These are phyloP conservation scores for Penicillium angulare DNA, from an alignment of 495 filamentous ascomycete species.

Conservation along the genomic window DNA sequence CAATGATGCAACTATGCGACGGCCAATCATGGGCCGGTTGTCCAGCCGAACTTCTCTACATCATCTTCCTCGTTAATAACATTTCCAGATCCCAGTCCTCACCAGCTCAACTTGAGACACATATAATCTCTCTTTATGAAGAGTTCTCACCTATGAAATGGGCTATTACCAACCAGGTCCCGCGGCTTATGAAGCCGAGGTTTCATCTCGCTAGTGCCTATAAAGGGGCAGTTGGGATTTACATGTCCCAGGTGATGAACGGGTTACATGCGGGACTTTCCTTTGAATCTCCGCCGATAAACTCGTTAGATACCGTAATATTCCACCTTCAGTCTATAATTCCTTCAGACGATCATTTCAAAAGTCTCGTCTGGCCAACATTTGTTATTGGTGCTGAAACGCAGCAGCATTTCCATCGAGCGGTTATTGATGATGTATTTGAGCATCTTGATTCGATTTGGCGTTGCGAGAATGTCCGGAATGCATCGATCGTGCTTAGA, in stretches of 20 bases:
- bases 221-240: conserved; percentile 14
- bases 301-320: neutral
- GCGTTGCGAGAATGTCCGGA: neutral
- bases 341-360: conserved; percentile 8
- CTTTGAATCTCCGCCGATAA: neutral
- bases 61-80: conserved; percentile 7
- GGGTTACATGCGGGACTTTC: neutral
- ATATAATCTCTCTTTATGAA: neutral
- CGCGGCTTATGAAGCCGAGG: conserved; percentile 3
- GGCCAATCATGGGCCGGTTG: conserved; percentile 11
- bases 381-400: conserved; percentile 22
- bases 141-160: neutral
- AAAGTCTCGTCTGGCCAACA: conserved; percentile 15
- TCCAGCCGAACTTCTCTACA: conserved; percentile 8
- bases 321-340: conserved; percentile 6
- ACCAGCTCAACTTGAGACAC: neutral
- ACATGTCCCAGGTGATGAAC: conserved; percentile 11
- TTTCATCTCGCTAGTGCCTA: conserved; percentile 16
- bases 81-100: neutral
- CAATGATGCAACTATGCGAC: conserved; percentile 8
- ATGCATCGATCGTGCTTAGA: neutral
- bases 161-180: neutral
- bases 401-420: conserved; percentile 3
- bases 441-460: neutral
- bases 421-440: neutral